Percentiles rank a stretch among this genome's conserved stretches.
These are phyloP conservation scores for Neurospora tetrasperma DNA, from an alignment of 495 filamentous ascomycete genomes.

Conservation along the genomic window DNA sequence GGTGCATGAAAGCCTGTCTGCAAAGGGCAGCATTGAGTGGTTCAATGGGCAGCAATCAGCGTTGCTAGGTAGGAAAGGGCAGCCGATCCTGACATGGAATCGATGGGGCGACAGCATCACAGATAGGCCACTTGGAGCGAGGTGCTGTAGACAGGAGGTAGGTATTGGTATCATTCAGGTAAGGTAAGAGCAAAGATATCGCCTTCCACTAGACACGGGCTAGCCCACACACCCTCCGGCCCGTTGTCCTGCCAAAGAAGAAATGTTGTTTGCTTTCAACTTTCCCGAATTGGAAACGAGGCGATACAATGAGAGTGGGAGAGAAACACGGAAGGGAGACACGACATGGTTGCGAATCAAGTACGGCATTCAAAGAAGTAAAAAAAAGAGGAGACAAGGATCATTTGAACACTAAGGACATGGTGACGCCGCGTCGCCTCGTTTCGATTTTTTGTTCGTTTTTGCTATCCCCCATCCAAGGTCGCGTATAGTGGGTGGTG, in stretches of 20 bases:
- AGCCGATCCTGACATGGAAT: neutral
- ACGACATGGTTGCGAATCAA: neutral
- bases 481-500: neutral
- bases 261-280: constrained; percentile 3
- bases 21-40: neutral
- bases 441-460: neutral
- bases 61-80: neutral
- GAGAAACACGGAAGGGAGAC: neutral
- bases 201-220: neutral
- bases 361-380: neutral
- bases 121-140: neutral
- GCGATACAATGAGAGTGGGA: neutral
- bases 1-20: neutral
- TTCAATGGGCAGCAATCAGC: neutral
- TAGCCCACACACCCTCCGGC: neutral
- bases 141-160: too few relatives aligned
- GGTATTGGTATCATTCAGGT: neutral
- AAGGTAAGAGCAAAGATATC: neutral
- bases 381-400: neutral
- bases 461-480: neutral
- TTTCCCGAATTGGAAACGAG: neutral
- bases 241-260: constrained; percentile 5
- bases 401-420: neutral
- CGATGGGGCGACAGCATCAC: neutral
- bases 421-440: constrained; percentile 3